phyloP scores from a whole-genome alignment of 768 basidiomycete species.

The Pulveroboletus frians region DNA sequence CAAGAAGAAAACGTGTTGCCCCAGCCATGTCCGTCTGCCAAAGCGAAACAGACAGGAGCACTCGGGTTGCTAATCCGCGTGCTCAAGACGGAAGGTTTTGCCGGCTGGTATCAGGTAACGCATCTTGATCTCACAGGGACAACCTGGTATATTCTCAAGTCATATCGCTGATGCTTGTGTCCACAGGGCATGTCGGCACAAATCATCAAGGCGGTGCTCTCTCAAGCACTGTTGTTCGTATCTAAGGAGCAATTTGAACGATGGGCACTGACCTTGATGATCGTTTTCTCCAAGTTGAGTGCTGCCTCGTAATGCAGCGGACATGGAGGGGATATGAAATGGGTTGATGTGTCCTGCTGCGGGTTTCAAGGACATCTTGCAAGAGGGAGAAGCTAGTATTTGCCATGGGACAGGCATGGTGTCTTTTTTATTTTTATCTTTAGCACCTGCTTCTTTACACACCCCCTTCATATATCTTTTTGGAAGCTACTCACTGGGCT shows the following conservation, averaged over 20 bases:
- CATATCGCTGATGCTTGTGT: background rate
- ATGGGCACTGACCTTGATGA: conserved; percentile 72
- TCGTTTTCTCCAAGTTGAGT: conserved; percentile 38
- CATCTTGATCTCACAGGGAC: background rate
- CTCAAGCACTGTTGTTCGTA: conserved; percentile 93
- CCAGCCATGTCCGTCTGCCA: background rate
- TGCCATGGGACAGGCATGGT: too few relatives aligned
- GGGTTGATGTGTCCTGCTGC: background rate
- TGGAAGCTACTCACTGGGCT: too few relatives aligned
- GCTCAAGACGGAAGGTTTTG: conserved; percentile 69
- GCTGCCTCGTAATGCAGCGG: conserved; percentile 3
- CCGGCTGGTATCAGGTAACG: conserved; percentile 94
- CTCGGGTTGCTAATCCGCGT: conserved; percentile 69
- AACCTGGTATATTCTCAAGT: background rate
- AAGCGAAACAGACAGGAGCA: conserved; percentile 62
- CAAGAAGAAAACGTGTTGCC: conserved; percentile 22
- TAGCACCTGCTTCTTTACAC: too few relatives aligned
- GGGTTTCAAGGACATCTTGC: background rate
- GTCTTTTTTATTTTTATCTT: too few relatives aligned
- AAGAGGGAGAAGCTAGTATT: background rate
- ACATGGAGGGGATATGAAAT: background rate
- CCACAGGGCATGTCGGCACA: conserved; percentile 93
- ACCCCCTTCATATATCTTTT: too few relatives aligned
- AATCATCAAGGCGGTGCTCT: conserved; percentile 90
- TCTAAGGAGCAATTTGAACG: conserved; percentile 97